Base-by-base conservation (phyloP, 768 basidiomycete species). In the Suillus decipiens region DNA sequence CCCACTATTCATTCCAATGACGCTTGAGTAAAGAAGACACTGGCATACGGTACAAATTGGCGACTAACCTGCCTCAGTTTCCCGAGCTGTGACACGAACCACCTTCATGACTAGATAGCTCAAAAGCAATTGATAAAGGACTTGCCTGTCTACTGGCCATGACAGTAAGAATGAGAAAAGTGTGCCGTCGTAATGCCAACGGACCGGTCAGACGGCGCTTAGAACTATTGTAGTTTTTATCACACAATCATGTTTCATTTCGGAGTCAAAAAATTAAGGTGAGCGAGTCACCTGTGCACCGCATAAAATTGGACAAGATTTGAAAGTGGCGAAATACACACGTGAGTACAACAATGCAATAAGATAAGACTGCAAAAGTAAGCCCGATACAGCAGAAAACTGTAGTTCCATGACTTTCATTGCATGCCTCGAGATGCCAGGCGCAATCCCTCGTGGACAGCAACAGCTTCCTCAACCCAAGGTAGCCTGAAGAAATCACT, bases 401-500 rank as follows among this genome's bases (percentile, higher is more conserved):
- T 2, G 31, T 22, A 56, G 28, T 61, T 24, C 56, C 19, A 57
- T 2, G 19, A 19, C 17, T 12, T 57, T 63, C 67, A 82, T 65
- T 77, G 76, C 78, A 79, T 78, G 8, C 76, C 81, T 72, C 75
- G 82, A 22, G 78, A 75, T 14, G 89, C 89, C 60, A 92, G 73
- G 41, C 91, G 83, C 72, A 88, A 78, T 0, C 93, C 92, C 68
- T 96, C 93, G 68, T 93, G 90, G 24, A 96, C 85, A 9, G 90
- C 88, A 59, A 95, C 88, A 7, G 93, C 94, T 80, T 87, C 86
- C 68, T 91, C 89, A 14, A 97, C 94, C 95, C 95, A 98, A 5
- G 94, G 92, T 71, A 96, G 75, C 65, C 84, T 81, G 83, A 97
- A 98, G 77, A 95, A 91, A 73, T 97, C 95, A 70, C 92, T 95